Percentiles rank a stretch among this genome's conserved stretches.
Conservation (phyloP, 176 grass and related monocot genomes). For the Carex parvula region DNA sequence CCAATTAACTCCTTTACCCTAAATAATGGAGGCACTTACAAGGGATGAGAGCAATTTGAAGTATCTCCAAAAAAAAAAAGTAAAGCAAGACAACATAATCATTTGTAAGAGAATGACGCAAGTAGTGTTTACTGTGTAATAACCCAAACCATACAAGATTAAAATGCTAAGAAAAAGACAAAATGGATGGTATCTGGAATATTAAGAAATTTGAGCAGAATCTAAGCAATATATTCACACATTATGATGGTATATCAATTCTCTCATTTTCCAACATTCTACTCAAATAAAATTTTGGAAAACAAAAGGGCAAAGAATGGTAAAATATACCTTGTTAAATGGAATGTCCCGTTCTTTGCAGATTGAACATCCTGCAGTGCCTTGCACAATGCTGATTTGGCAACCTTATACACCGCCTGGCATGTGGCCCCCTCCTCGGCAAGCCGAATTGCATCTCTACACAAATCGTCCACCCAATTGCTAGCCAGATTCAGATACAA, state of each 20-base stretch:
- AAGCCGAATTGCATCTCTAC: conserved; percentile 47
- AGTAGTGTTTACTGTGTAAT: neutral
- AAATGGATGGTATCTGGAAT: neutral
- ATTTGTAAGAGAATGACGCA: neutral
- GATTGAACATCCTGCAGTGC: conserved; percentile 43
- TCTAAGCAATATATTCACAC: neutral
- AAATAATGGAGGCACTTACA: neutral
- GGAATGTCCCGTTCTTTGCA: conserved; percentile 31
- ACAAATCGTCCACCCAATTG: conserved; percentile 54
- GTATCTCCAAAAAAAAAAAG: neutral
- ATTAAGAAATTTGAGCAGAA: neutral
- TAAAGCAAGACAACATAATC: neutral
- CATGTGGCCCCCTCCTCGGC: conserved; percentile 52
- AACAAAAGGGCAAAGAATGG: neutral
- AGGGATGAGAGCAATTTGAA: neutral
- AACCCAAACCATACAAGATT: neutral
- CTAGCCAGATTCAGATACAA: conserved; percentile 23
- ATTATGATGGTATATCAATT: neutral
- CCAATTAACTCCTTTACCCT: neutral
- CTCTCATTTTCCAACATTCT: neutral
- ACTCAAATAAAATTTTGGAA: conserved; percentile 27
- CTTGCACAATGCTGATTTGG: conserved; percentile 45
- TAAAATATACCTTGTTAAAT: conserved; percentile 29
- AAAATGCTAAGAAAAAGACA: neutral
- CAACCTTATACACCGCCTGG: conserved; percentile 40